Evolutionary conservation across 176 grass and related monocot species (phyloP), one percentile per base, ranked within the genome.

Genomic region (Cenchrus fungigraminus): DNA sequence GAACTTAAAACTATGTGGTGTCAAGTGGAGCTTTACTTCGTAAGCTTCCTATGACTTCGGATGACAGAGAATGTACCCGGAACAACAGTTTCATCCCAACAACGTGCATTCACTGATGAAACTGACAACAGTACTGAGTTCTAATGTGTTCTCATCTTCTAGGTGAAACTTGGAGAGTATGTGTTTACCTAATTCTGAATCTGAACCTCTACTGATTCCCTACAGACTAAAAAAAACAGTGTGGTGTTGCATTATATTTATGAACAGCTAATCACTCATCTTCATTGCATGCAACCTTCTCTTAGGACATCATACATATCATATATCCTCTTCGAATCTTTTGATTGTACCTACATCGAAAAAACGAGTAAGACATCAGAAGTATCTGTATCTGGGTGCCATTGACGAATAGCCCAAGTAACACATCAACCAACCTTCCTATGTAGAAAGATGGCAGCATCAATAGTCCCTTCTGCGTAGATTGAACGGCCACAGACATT

Each of bases 401-500:
- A 25, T 37, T 58, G 11, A 11, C 22, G 43, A 40, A 29, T 5
- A 58, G 2, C 6, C 1, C 13, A 68, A 82, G 31, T 32, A 84
- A 74, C 16, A 73, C 12, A 78, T 57, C 9, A 47, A 12, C 37
- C 34, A 9, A 98, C 93, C 93, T 95, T 98, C 90, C 77, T 94
- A 80, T 90, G 77, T 62, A 98, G 81, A 92, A 95, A 95, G 16
- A 84, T 79, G 47, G 93, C 93, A 3, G 93, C 97, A 86, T 95
- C 88, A 82, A 95, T 76, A 43, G 91, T 89, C 31, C 93, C 93
- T 87, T 98, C 97, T 5, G 86, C 90, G 71, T 98, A 98, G 60
- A 94, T 89, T 78, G 91, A 95, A 77, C 81, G 93, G 3, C 91
- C 91, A 73, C 97, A 94, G 77, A 98, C 90, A 78, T 98, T 98